Evolutionary conservation across 352 stramenopile species (phyloP).

Genomic region (Elongisporangium undulatum): DNA sequence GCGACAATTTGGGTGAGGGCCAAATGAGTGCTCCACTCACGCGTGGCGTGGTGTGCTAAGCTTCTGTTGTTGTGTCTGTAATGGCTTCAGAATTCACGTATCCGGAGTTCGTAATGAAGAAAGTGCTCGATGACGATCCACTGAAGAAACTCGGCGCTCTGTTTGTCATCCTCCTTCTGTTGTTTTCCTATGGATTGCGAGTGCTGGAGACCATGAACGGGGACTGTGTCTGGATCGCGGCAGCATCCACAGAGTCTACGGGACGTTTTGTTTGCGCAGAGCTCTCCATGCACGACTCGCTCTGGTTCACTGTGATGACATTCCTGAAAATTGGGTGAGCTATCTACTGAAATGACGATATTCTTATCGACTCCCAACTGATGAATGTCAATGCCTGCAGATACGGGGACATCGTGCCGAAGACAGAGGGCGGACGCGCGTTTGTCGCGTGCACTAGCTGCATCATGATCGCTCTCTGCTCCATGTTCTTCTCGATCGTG

Average conservation of each 20-base stretch:
- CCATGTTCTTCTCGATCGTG: constrained; percentile 52
- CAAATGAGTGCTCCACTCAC: background rate
- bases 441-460: constrained; percentile 27
- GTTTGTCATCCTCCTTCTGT: constrained; percentile 5
- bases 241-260: background rate
- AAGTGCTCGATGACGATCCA: constrained; percentile 57
- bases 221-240: constrained; percentile 19
- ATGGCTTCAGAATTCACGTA: constrained; percentile 51
- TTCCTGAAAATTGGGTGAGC: constrained; percentile 40
- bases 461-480: constrained; percentile 27
- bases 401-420: constrained; percentile 36
- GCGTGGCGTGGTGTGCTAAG: too few relatives aligned
- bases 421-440: constrained; percentile 17
- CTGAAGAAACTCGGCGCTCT: constrained; percentile 35
- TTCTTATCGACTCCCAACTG: too few relatives aligned
- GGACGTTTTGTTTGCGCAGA: constrained; percentile 19
- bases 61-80: too few relatives aligned
- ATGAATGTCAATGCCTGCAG: constrained; percentile 6
- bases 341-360: background rate
- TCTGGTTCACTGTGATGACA: constrained; percentile 47
- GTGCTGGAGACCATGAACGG: constrained; percentile 45
- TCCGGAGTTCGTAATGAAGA: constrained; percentile 66
- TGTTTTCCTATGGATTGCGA: constrained; percentile 37
- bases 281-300: constrained; percentile 23
- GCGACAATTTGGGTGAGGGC: constrained; percentile 34